phyloP scores from a whole-genome alignment of 2,329 filamentous ascomycete species.

The Colletotrichum orbiculare region DNA sequence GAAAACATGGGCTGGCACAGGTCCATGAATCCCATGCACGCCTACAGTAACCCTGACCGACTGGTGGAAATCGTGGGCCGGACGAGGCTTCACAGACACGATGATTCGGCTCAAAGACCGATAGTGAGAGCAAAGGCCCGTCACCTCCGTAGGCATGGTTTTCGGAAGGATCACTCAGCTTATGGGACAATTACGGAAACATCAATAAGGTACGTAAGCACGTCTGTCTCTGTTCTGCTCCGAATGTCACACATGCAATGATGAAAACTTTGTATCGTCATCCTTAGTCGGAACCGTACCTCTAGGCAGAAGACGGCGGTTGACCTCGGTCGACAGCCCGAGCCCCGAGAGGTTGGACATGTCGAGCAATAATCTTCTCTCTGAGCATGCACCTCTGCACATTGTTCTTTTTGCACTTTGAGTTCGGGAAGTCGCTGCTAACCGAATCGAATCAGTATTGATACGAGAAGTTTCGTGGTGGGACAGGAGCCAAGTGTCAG shows the following conservation, averaged over 20 bases:
- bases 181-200: not conserved
- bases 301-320: slow-evolving; percentile 39
- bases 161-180: not conserved
- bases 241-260: slow-evolving; percentile 59
- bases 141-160: slow-evolving; percentile 16
- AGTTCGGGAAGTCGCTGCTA: too few relatives aligned
- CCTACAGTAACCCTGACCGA: slow-evolving; percentile 57
- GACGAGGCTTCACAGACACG: slow-evolving; percentile 6
- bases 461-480: too few relatives aligned
- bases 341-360: slow-evolving; percentile 51
- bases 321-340: slow-evolving; percentile 13
- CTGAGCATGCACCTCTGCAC: slow-evolving; percentile 48
- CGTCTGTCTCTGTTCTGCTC: slow-evolving; percentile 11
- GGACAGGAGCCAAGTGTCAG: too few relatives aligned
- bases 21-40: slow-evolving; percentile 50
- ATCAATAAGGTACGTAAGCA: slow-evolving; percentile 6
- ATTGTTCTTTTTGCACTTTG: not conserved
- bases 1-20: slow-evolving; percentile 7
- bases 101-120: not conserved
- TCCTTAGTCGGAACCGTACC: slow-evolving; percentile 84
- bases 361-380: slow-evolving; percentile 68
- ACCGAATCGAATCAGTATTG: too few relatives aligned
- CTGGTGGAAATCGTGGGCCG: slow-evolving; percentile 38
- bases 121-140: slow-evolving; percentile 22
- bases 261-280: slow-evolving; percentile 95